Conservation (phyloP, 331 rosid species). For the Malus hybrid region DNA sequence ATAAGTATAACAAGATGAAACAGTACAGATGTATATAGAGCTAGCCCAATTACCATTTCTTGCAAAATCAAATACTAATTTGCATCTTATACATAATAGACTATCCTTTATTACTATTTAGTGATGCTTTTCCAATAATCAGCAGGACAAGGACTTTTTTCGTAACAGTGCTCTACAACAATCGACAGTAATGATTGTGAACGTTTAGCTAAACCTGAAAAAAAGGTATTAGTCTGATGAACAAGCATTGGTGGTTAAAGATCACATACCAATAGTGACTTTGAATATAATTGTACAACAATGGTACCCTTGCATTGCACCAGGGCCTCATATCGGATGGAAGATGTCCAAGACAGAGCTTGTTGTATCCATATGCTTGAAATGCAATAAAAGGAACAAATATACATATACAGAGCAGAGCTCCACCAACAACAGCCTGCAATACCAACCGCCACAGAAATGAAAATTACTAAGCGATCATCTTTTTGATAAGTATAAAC, state of each 20-base stretch:
- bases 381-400: conserved; percentile 69
- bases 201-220: neutral
- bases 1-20: too few relatives aligned
- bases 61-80: too few relatives aligned
- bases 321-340: conserved; percentile 66
- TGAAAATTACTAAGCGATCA: conserved; percentile 8
- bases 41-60: too few relatives aligned
- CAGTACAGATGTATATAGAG: too few relatives aligned
- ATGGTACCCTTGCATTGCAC: conserved; percentile 89
- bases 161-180: neutral
- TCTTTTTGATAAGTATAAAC: neutral
- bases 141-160: too few relatives aligned
- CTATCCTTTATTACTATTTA: too few relatives aligned
- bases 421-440: conserved; percentile 60
- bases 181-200: neutral
- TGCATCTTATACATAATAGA: too few relatives aligned
- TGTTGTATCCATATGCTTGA: conserved; percentile 84
- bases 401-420: conserved; percentile 47
- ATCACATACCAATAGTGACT: conserved; percentile 72
- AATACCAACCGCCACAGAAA: conserved; percentile 44
- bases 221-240: neutral
- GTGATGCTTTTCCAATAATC: too few relatives aligned
- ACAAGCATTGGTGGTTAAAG: conserved; percentile 7
- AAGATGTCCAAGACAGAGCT: conserved; percentile 53
- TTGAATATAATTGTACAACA: conserved; percentile 79